Evolutionary conservation across 164 flowering plant genomes (phyloP), one percentile per base, ranked within the genome.

Genomic region (Litsea cubeba): DNA sequence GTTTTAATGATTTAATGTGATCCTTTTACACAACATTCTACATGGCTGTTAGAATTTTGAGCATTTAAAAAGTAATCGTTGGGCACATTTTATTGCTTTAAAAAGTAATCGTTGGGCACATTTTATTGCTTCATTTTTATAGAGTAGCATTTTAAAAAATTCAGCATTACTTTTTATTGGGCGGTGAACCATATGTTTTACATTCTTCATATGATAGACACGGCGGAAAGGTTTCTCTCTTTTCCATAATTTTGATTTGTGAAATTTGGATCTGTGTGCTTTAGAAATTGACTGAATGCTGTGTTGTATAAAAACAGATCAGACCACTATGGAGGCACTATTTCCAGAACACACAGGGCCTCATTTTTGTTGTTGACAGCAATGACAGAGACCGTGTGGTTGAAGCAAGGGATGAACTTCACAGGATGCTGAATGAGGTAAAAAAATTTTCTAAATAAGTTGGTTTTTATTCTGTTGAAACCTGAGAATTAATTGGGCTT

Each of bases 361-460:
- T 76, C 60, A 76, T 76, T 12, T 76, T 76, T 68, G 79, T 76
- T 62, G 79, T 76, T 58, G 79, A 76, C 72, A 76, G 79, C 79
- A 76, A 76, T 72, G 79, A 76, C 46, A 76, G 78, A 72, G 78
- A 76, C 30, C 78, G 78, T 65, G 71, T 71, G 18, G 74, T 76
- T 54, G 78, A 76, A 26, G 78, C 78, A 20, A 73, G 80, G 73
- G 80, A 77, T 70, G 80, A 77, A 57, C 80, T 77, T 40, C 80
- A 77, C 73, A 74, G 80, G 73, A 77, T 77, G 80, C 76, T 77
- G 23, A 77, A 77, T 64, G 80, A 77, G 80, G 80, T 77, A 70
- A n/a, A n/a, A n/a, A n/a, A n/a, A 23, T n/a, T n/a, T 54, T 67
- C 30, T 26, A 50, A 14, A 67, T 20, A 18, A 32, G 20, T 26